Conservation (phyloP, 352 stramenopile species). For the Blastocystis sp. region DNA sequence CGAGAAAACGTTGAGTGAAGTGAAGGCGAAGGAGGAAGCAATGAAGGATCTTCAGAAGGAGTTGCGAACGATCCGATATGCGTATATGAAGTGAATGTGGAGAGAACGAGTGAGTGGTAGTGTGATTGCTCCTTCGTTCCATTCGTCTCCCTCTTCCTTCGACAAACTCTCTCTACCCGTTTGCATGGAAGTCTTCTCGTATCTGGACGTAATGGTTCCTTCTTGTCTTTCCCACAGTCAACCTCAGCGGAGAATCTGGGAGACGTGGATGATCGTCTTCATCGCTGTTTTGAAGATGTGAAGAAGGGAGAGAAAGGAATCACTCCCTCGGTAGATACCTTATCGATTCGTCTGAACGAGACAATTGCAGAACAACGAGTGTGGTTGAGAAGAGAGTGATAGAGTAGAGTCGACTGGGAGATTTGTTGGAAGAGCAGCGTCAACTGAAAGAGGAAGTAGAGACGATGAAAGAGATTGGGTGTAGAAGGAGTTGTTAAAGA, state of each 20-base stretch:
- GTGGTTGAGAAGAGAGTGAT: background rate
- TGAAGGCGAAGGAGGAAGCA: background rate
- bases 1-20: background rate
- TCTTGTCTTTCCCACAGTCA: background rate
- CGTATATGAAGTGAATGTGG: background rate
- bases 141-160: background rate
- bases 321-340: background rate
- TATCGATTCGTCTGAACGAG: background rate
- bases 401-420: background rate
- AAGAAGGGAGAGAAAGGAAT: background rate
- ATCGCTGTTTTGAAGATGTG: background rate
- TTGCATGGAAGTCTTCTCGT: background rate
- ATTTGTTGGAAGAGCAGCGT: background rate
- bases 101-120: background rate
- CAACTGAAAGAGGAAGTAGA: background rate
- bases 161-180: background rate
- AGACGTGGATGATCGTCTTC: background rate
- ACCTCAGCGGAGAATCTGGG: background rate
- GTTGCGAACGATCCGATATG: background rate
- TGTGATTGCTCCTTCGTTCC: background rate
- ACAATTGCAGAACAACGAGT: background rate
- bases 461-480: background rate
- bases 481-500: background rate
- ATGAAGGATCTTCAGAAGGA: background rate
- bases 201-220: background rate